phyloP scores from a whole-genome alignment of 106 monocot species.

The Triglochin maritima region DNA sequence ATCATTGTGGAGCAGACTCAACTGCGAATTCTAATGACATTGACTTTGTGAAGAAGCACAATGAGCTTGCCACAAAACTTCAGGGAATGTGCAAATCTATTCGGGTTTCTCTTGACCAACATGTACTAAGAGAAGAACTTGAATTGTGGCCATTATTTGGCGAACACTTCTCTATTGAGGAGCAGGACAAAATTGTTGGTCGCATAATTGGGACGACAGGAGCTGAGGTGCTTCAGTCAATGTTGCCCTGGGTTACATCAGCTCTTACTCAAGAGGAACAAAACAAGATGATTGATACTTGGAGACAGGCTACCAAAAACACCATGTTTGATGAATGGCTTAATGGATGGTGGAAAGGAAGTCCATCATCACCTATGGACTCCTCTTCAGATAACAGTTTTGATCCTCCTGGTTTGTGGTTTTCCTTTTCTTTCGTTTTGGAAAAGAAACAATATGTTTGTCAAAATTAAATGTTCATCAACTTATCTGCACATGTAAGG shows the following conservation, averaged over 20 bases:
- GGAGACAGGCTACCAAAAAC: constrained; percentile 88
- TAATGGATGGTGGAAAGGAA: constrained; percentile 94
- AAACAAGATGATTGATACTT: constrained; percentile 96
- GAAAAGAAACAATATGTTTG: not conserved
- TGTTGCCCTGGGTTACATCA: constrained; percentile 99
- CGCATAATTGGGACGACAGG: constrained; percentile 96
- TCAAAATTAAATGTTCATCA: too few relatives aligned
- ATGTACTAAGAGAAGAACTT: constrained; percentile 91
- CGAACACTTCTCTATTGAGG: constrained; percentile 88
- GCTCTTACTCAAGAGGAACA: constrained; percentile 91
- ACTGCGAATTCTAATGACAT: constrained; percentile 3
- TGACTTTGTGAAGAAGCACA: constrained; percentile 43
- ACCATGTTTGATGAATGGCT: constrained; percentile 99
- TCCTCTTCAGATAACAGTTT: constrained; percentile 9
- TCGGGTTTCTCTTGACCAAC: constrained; percentile 87
- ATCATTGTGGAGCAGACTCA: constrained; percentile 6
- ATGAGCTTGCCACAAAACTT: constrained; percentile 88
- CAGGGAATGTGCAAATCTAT: constrained; percentile 99
- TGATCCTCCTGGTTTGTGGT: constrained; percentile 32
- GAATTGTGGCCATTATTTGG: constrained; percentile 98
- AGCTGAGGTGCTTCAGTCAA: constrained; percentile 95
- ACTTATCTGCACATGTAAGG: too few relatives aligned
- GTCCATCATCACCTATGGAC: constrained; percentile 34
- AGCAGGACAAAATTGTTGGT: constrained; percentile 97
- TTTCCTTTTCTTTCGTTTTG: not conserved